A percentile compares a stretch with the other conserved stretches of the same genome.
phyloP scores from a whole-genome alignment of 2,329 filamentous ascomycete species.

The Tothia fuscella region DNA sequence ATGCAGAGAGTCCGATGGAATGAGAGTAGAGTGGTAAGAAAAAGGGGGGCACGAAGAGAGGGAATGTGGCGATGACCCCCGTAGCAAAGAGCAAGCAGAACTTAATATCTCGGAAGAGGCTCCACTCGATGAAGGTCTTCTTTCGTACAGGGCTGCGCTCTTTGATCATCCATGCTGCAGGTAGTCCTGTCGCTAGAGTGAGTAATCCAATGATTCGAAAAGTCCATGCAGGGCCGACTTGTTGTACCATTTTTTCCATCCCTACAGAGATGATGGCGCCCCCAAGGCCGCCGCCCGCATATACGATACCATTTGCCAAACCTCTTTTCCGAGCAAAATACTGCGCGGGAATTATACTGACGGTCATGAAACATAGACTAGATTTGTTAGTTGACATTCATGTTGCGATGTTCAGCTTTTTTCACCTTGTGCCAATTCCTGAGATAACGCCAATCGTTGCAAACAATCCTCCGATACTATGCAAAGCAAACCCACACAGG shows the following conservation, averaged over 20 bases:
- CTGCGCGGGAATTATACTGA: constrained; percentile 39
- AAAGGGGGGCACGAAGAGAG: constrained; percentile 49
- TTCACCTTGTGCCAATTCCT: constrained; percentile 29
- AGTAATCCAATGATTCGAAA: constrained; percentile 42
- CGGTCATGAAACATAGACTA: constrained; percentile 33
- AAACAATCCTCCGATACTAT: constrained; percentile 37
- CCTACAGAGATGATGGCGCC: constrained; percentile 41
- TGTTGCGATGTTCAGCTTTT: neutral
- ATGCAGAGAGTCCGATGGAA: constrained; percentile 42
- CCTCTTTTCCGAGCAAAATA: constrained; percentile 42
- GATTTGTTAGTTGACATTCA: neutral
- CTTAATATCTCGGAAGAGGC: constrained; percentile 38
- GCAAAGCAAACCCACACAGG: constrained; percentile 34
- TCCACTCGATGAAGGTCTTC: constrained; percentile 38
- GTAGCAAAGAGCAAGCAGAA: constrained; percentile 43
- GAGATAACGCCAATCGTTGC: constrained; percentile 35
- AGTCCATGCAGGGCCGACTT: constrained; percentile 38
- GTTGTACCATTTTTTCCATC: constrained; percentile 36
- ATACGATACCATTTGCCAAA: constrained; percentile 44
- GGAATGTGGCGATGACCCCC: constrained; percentile 46
- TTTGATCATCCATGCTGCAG: constrained; percentile 42
- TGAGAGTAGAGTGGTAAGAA: constrained; percentile 46
- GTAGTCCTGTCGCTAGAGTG: constrained; percentile 41
- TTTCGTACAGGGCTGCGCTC: constrained; percentile 32
- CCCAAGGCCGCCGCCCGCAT: constrained; percentile 43